phyloP scores from a whole-genome alignment of 2,329 filamentous ascomycete genomes.

The Xylariaceae sp. region DNA sequence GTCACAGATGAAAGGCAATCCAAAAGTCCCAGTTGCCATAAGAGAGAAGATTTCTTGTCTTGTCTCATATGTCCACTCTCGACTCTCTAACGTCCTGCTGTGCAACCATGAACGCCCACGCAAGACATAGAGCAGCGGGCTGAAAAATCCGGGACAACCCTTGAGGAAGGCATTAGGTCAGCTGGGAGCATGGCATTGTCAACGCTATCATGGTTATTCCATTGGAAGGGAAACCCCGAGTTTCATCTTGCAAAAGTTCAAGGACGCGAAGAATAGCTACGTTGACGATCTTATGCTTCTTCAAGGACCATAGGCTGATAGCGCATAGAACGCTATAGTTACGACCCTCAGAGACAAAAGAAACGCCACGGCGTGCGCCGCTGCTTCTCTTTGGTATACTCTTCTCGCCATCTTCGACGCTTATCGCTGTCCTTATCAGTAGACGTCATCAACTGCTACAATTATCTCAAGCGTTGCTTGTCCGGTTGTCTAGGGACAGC shows the following conservation, averaged over 20 bases:
- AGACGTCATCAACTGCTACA: not conserved
- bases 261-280: not conserved
- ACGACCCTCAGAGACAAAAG: not conserved
- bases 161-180: not conserved
- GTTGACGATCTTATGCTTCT: not conserved
- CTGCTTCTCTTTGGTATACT: not conserved
- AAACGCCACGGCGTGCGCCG: not conserved
- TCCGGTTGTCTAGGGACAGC: not conserved
- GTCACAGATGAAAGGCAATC: not conserved
- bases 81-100: not conserved
- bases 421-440: not conserved
- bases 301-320: not conserved
- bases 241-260: not conserved
- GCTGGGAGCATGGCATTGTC: slow-evolving; percentile 4
- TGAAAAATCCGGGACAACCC: not conserved
- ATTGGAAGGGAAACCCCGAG: not conserved
- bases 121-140: slow-evolving; percentile 3
- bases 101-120: not conserved
- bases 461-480: not conserved
- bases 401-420: not conserved
- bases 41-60: not conserved
- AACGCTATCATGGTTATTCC: not conserved
- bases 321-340: not conserved
- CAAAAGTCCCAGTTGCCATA: slow-evolving; percentile 1
- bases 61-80: not conserved